phyloP scores from a whole-genome alignment of 768 basidiomycete species.

The Boletales sp. region DNA sequence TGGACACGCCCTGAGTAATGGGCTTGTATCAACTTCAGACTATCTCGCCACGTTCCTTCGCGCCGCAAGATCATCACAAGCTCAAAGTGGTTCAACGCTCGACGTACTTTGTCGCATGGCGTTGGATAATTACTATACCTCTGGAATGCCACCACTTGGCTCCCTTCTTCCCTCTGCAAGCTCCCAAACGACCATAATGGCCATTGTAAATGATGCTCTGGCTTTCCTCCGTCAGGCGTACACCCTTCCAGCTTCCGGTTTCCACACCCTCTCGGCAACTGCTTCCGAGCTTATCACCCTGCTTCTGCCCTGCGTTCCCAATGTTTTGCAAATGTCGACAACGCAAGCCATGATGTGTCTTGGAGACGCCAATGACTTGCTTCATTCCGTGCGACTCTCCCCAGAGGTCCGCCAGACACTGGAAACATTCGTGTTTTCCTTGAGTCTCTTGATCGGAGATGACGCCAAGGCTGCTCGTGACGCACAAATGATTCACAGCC shows the following conservation, averaged over 20 bases:
- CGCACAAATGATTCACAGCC: conserved; percentile 69
- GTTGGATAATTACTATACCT: conserved; percentile 60
- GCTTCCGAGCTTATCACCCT: conserved; percentile 63
- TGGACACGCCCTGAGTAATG: conserved; percentile 51
- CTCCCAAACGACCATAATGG: conserved; percentile 46
- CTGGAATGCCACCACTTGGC: conserved; percentile 48
- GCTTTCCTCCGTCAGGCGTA: conserved; percentile 56
- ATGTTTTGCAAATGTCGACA: conserved; percentile 59
- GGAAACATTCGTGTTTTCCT: conserved; percentile 54
- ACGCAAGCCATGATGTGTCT: conserved; percentile 52
- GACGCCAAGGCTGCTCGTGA: conserved; percentile 69
- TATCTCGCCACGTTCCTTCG: conserved; percentile 67
- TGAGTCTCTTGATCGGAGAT: conserved; percentile 62
- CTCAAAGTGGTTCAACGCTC: conserved; percentile 63
- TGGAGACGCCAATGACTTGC: conserved; percentile 49
- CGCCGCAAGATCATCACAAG: conserved; percentile 59
- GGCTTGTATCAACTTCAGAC: conserved; percentile 52
- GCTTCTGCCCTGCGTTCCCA: conserved; percentile 56
- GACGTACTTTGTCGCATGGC: conserved; percentile 66
- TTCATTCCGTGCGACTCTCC: conserved; percentile 52
- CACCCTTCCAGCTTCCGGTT: conserved; percentile 45
- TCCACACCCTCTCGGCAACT: conserved; percentile 55
- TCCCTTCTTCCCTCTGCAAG: conserved; percentile 53
- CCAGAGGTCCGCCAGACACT: conserved; percentile 51
- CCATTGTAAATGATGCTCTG: conserved; percentile 58